phyloP scores from a whole-genome alignment of 805 yeast species.

The Kodamaea kaohsiungensis region DNA sequence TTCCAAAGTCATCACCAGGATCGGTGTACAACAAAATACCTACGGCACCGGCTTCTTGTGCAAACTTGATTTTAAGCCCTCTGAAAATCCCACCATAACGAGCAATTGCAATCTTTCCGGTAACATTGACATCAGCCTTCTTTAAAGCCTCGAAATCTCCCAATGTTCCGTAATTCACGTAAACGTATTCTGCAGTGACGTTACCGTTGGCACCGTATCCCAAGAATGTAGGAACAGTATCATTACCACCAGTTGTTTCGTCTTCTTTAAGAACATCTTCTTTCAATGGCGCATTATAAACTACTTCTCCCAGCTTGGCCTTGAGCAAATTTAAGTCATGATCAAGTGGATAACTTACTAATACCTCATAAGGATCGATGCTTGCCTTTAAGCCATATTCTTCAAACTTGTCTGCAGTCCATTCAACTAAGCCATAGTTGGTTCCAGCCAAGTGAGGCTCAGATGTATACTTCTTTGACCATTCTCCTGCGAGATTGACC shows the following conservation, averaged over 20 bases:
- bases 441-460: slow-evolving; percentile 51
- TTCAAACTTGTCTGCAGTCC: slow-evolving; percentile 50
- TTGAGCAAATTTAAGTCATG: slow-evolving; percentile 41
- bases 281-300: slow-evolving; percentile 49
- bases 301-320: slow-evolving; percentile 27
- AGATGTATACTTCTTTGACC: slow-evolving; percentile 43
- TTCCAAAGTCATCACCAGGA: slow-evolving; percentile 59
- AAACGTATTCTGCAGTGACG: slow-evolving; percentile 55
- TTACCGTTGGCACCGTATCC: slow-evolving; percentile 68
- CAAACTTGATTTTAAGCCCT: slow-evolving; percentile 61
- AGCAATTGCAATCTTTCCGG: slow-evolving; percentile 59
- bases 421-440: slow-evolving; percentile 43
- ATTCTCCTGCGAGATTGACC: slow-evolving; percentile 41
- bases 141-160: slow-evolving; percentile 53
- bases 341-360: slow-evolving; percentile 52
- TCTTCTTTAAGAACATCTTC: slow-evolving; percentile 51
- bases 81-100: slow-evolving; percentile 53
- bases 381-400: slow-evolving; percentile 48
- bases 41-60: slow-evolving; percentile 60
- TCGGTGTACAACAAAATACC: slow-evolving; percentile 62
- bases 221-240: slow-evolving; percentile 52
- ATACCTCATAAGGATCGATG: slow-evolving; percentile 57
- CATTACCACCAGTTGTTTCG: slow-evolving; percentile 37
- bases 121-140: slow-evolving; percentile 42
- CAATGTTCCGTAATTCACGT: slow-evolving; percentile 58